A percentile compares a stretch with the other conserved stretches of the same genome.
Conservation (phyloP, 805 yeast species). For the Saccharomycopsis guyanensis region DNA sequence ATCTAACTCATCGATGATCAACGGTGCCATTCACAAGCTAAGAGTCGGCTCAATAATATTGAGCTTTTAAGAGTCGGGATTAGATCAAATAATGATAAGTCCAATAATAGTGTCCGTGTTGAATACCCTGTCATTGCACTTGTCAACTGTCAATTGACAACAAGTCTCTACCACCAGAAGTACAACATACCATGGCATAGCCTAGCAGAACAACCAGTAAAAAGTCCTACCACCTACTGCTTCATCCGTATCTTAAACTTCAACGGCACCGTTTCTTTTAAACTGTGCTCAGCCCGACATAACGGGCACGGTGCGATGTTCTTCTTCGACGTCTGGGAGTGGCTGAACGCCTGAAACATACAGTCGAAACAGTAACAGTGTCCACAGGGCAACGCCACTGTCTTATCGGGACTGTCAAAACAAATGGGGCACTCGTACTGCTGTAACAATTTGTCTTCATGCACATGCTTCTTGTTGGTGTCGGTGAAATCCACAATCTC, state of each 20-base stretch:
- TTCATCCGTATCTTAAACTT: slow-evolving; percentile 15
- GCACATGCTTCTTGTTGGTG: slow-evolving; percentile 22
- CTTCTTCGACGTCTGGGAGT: slow-evolving; percentile 32
- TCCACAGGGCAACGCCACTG: slow-evolving; percentile 49
- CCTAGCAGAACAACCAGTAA: too few relatives aligned
- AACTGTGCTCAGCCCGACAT: slow-evolving; percentile 32
- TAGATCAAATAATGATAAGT: too few relatives aligned
- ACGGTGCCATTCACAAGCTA: too few relatives aligned
- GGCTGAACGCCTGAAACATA: slow-evolving; percentile 41
- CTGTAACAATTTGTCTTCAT: slow-evolving; percentile 27
- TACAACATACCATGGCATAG: too few relatives aligned
- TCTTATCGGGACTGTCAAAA: slow-evolving; percentile 42
- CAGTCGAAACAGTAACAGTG: slow-evolving; percentile 51
- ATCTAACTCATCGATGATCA: too few relatives aligned
- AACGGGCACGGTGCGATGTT: slow-evolving; percentile 35
- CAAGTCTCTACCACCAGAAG: too few relatives aligned
- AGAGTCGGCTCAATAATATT: too few relatives aligned
- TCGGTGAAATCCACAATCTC: slow-evolving; percentile 17
- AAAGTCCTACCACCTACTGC: too few relatives aligned
- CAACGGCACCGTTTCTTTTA: slow-evolving; percentile 22
- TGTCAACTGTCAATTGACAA: too few relatives aligned
- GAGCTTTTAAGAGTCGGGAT: too few relatives aligned
- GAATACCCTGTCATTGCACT: too few relatives aligned
- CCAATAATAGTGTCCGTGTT: too few relatives aligned
- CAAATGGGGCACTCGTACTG: slow-evolving; percentile 47